Evolutionary conservation across 2,329 filamentous ascomycete genomes (phyloP).

Genomic region (Cadophora luteo-olivacea): DNA sequence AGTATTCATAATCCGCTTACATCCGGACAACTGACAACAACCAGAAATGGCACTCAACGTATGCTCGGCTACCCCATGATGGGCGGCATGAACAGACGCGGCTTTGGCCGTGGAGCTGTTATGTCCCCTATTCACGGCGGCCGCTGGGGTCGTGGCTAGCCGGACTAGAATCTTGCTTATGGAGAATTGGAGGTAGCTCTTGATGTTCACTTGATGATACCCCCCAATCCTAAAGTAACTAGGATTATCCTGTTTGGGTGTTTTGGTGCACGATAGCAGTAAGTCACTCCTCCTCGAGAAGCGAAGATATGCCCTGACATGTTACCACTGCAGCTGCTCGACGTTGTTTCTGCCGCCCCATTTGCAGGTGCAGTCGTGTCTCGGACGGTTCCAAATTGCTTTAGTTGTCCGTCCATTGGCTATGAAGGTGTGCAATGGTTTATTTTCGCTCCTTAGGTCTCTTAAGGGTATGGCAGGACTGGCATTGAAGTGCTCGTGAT

Average conservation of each 20-base stretch:
- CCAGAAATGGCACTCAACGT: background rate
- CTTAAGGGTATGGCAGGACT: too few relatives aligned
- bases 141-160: background rate
- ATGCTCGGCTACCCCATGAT: background rate
- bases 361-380: background rate
- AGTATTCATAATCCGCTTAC: background rate
- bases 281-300: background rate
- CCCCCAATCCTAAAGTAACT: background rate
- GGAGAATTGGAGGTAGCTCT: background rate
- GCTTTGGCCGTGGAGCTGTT: background rate
- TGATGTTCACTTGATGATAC: background rate
- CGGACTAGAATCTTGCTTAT: too few relatives aligned
- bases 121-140: background rate
- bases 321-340: background rate
- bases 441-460: background rate
- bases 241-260: background rate
- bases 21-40: constrained; percentile 3
- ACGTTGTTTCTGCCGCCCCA: background rate
- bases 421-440: background rate
- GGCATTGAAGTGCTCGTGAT: too few relatives aligned
- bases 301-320: background rate
- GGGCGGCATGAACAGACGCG: background rate
- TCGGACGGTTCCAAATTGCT: background rate
- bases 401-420: too few relatives aligned
- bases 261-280: background rate